Evolutionary conservation across 2,329 filamentous ascomycete species (phyloP), one percentile per base, ranked within the genome.

Genomic region (Penicillium thymicola): DNA sequence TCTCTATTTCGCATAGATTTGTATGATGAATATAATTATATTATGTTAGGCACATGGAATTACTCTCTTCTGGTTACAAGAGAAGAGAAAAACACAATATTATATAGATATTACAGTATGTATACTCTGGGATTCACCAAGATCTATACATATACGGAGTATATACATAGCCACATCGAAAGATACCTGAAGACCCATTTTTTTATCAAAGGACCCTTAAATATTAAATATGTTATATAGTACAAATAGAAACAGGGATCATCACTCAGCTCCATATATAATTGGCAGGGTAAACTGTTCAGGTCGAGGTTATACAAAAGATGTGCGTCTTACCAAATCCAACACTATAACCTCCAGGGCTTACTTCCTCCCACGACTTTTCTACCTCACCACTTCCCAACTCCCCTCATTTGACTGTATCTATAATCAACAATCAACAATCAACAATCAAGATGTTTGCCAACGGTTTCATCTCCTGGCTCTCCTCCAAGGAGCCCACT

Each of bases 401-500:
- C 30, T 21, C 25, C n/a, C 13, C 47, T 21, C 36, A 44, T 27
- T 34, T 18, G n/a, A 30, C 27, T 42, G 3, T 21, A n/a, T 37
- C 36, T 42, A n/a, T n/a, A 28, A 23, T 25, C 8, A 21, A 21
- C 21, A 21, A 21, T 28, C 8, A 21, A 21, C 21, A 21, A 21
- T 28, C 8, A 9, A 49, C 13, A 36, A 23, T n/a, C 58, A 64
- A 42, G 41, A 66, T 65, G 64, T 61, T 59, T 57, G 27, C 40
- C 55, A 60, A 58, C 41, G 54, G 49, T 34, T 44, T 69, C 54
- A 62, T 67, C 58, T 60, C 55, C 53, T 66, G 63, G 60, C 65
- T 70, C 59, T 68, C 62, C 50, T 60, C 61, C 42, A 63, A 67
- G 55, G 54, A 67, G 52, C 51, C 64, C 30, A 14, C 58, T 25